A percentile compares a stretch with the other conserved stretches of the same genome.
Conservation (phyloP, 192 early-diverging fungal species). For the Coemansia guatemalensis region DNA sequence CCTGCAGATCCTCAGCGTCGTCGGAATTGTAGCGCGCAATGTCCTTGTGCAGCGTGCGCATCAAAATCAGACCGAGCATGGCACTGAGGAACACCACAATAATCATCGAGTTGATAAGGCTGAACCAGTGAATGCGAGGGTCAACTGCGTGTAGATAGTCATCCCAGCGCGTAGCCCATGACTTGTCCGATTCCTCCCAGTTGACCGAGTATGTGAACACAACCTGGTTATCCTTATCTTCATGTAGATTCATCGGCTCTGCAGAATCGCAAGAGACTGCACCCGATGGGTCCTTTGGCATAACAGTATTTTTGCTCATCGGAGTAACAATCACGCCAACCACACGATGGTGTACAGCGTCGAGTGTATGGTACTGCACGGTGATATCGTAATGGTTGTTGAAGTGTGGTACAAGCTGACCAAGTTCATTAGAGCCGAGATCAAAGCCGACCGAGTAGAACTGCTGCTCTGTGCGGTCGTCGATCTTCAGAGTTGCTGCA, state of each 20-base stretch:
- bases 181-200: conserved; percentile 62
- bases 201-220: conserved; percentile 68
- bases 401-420: conserved; percentile 53
- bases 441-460: conserved; percentile 82
- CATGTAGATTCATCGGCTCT: conserved; percentile 50
- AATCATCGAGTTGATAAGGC: conserved; percentile 89
- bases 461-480: conserved; percentile 52
- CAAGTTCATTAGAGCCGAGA: conserved; percentile 57
- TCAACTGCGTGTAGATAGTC: conserved; percentile 82
- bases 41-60: conserved; percentile 88
- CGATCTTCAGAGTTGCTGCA: conserved; percentile 61
- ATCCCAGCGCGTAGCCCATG: conserved; percentile 87
- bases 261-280: conserved; percentile 35
- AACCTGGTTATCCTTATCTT: conserved; percentile 42
- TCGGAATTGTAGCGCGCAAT: conserved; percentile 88
- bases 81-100: conserved; percentile 91
- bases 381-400: conserved; percentile 89
- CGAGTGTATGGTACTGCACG: conserved; percentile 78
- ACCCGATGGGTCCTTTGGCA: conserved; percentile 20
- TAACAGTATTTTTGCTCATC: conserved; percentile 55
- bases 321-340: conserved; percentile 86
- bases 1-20: conserved; percentile 69
- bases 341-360: conserved; percentile 68
- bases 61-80: conserved; percentile 86
- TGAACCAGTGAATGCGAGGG: conserved; percentile 95